Conservation (phyloP, 2,329 filamentous ascomycete genomes). For the Metarhizium sp. region DNA sequence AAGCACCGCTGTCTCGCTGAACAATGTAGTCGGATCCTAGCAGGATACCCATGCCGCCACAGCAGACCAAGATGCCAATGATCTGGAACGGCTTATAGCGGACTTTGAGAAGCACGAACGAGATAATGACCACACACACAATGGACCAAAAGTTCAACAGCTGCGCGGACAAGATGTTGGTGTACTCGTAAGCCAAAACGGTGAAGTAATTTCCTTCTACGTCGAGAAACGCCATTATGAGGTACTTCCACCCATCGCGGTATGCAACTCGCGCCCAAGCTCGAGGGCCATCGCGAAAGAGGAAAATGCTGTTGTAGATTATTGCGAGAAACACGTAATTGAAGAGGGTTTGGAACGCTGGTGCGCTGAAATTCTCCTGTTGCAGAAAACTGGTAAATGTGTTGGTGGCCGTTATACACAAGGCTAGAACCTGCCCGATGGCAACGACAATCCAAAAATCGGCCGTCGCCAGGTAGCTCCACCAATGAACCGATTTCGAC, state of each 20-base stretch:
- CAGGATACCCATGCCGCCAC: slow-evolving; percentile 81
- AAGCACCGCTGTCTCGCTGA: slow-evolving; percentile 61
- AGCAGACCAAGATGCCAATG: slow-evolving; percentile 77
- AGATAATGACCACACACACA: slow-evolving; percentile 79
- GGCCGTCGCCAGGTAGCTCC: slow-evolving; percentile 68
- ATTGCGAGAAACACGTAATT: slow-evolving; percentile 80
- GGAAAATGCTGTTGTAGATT: slow-evolving; percentile 71
- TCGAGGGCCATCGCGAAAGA: slow-evolving; percentile 70
- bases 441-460: slow-evolving; percentile 82
- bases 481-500: slow-evolving; percentile 46
- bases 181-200: slow-evolving; percentile 86
- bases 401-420: slow-evolving; percentile 89
- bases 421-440: slow-evolving; percentile 73
- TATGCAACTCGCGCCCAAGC: slow-evolving; percentile 55
- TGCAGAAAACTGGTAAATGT: slow-evolving; percentile 76
- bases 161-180: slow-evolving; percentile 85
- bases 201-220: slow-evolving; percentile 98
- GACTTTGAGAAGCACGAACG: slow-evolving; percentile 72
- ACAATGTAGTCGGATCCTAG: slow-evolving; percentile 75
- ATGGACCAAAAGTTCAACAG: slow-evolving; percentile 99
- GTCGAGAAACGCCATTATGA: slow-evolving; percentile 86
- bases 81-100: slow-evolving; percentile 86
- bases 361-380: slow-evolving; percentile 62
- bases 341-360: slow-evolving; percentile 92
- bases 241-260: slow-evolving; percentile 83